A percentile compares a stretch with the other conserved stretches of the same genome.
These are phyloP conservation scores for Hysterangium stoloniferum DNA, from an alignment of 768 basidiomycete species.

Conservation along the genomic window DNA sequence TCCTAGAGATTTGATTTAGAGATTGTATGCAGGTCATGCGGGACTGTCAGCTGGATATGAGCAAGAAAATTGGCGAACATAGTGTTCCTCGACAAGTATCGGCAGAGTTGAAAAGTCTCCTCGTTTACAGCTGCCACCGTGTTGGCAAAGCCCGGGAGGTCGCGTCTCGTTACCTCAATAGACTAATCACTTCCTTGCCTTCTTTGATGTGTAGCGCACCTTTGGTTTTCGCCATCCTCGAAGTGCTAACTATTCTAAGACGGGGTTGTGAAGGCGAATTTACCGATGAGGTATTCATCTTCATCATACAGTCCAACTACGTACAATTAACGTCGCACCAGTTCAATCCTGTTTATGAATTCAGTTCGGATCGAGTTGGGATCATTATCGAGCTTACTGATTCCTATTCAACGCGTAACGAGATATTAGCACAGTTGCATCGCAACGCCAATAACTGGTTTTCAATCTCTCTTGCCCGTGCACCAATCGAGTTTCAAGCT, in stretches of 20 bases:
- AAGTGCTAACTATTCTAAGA: slow-evolving; percentile 83
- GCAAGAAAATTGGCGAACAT: slow-evolving; percentile 70
- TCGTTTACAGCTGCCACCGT: slow-evolving; percentile 76
- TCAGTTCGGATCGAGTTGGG: slow-evolving; percentile 66
- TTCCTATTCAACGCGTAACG: slow-evolving; percentile 76
- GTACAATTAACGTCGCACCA: slow-evolving; percentile 23
- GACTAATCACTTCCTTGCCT: slow-evolving; percentile 84
- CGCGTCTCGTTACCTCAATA: slow-evolving; percentile 76
- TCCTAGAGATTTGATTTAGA: not conserved
- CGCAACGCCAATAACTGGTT: slow-evolving; percentile 79
- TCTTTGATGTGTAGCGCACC: slow-evolving; percentile 88
- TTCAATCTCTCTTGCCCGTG: slow-evolving; percentile 74
- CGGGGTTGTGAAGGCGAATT: slow-evolving; percentile 87
- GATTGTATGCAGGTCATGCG: slow-evolving; percentile 56
- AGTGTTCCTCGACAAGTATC: slow-evolving; percentile 62
- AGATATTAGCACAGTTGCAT: slow-evolving; percentile 71
- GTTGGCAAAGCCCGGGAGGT: slow-evolving; percentile 74
- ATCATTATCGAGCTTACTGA: slow-evolving; percentile 79
- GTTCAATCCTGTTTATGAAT: slow-evolving; percentile 87
- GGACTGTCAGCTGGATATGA: slow-evolving; percentile 64
- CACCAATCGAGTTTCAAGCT: slow-evolving; percentile 88
- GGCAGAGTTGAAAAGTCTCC: slow-evolving; percentile 63
- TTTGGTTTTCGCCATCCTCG: slow-evolving; percentile 83
- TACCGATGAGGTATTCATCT: slow-evolving; percentile 66
- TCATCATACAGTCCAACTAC: not conserved